These are phyloP conservation scores for Macrocybe gigantea DNA, from an alignment of 768 basidiomycete genomes.

Conservation along the genomic window DNA sequence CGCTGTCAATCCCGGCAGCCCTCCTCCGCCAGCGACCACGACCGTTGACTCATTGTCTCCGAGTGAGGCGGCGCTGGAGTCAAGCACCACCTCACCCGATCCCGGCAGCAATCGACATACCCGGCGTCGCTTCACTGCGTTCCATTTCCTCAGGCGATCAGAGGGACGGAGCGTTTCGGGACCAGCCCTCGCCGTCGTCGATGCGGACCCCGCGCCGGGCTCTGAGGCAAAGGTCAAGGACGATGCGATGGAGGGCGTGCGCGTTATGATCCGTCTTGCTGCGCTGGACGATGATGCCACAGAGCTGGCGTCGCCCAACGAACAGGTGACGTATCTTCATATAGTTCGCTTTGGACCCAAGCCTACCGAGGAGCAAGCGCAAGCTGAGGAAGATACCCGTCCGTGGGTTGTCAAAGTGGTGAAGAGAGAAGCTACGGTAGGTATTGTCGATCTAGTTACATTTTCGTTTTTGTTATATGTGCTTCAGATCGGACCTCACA, in stretches of 20 bases:
- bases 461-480: conserved; percentile 3
- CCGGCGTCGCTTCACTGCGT: conserved; percentile 59
- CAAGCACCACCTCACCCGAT: background rate
- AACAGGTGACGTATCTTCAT: conserved; percentile 86
- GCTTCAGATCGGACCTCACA: conserved; percentile 79
- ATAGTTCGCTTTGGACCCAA: conserved; percentile 63
- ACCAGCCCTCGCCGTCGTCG: conserved; percentile 74
- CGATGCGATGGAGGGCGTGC: conserved; percentile 58
- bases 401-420: conserved; percentile 93
- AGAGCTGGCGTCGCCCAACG: conserved; percentile 65
- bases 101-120: conserved; percentile 5
- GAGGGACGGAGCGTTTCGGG: conserved; percentile 55
- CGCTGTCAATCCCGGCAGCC: conserved; percentile 14
- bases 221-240: conserved; percentile 30
- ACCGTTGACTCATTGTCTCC: conserved; percentile 4
- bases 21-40: conserved; percentile 7
- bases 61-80: background rate
- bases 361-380: conserved; percentile 23
- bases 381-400: conserved; percentile 50
- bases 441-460: conserved; percentile 13
- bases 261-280: conserved; percentile 72
- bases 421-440: conserved; percentile 81
- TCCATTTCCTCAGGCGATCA: conserved; percentile 59
- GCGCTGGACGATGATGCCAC: conserved; percentile 75
- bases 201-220: conserved; percentile 47